Evolutionary conservation across 257 asterid genomes (phyloP).

Genomic region (Jacaranda mimosifolia): DNA sequence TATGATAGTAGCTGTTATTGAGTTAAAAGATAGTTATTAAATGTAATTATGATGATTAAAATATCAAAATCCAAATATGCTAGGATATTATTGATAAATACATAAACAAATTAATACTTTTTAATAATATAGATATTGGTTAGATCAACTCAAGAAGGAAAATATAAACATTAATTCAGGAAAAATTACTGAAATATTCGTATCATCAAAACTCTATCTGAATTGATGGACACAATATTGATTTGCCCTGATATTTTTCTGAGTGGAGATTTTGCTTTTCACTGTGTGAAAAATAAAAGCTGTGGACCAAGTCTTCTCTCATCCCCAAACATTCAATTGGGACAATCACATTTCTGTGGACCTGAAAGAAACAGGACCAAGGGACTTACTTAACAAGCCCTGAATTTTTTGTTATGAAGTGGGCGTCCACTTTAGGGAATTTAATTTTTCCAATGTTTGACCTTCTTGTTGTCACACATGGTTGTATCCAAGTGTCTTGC

Average conservation of each 20-base stretch:
- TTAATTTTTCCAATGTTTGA: slow-evolving; percentile 4
- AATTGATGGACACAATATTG: no score
- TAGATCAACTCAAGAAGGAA: no score
- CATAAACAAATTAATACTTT: no score
- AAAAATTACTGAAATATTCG: no score
- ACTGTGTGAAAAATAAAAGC: slow-evolving; percentile 45
- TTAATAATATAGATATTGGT: no score
- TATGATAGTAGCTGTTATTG: no score
- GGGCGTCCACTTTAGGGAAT: slow-evolving; percentile 40
- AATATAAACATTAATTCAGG: no score
- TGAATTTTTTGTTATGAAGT: slow-evolving; percentile 30
- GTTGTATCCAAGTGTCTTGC: slow-evolving; percentile 26
- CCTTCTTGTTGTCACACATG: slow-evolving; percentile 37
- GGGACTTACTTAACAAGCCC: slow-evolving; percentile 20
- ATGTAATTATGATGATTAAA: no score
- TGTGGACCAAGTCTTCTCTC: slow-evolving; percentile 45
- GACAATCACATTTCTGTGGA: slow-evolving; percentile 36
- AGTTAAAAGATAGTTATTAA: no score
- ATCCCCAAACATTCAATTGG: slow-evolving; percentile 5
- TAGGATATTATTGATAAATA: no score
- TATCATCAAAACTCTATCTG: no score
- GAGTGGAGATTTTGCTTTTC: slow-evolving; percentile 37
- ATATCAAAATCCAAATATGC: no score
- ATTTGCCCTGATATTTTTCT: slow-evolving; percentile 24
- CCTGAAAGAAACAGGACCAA: slow-evolving; percentile 27